Evolutionary conservation across 805 yeast genomes (phyloP), one percentile per base, ranked within the genome.

Genomic region (Candida railenensis): DNA sequence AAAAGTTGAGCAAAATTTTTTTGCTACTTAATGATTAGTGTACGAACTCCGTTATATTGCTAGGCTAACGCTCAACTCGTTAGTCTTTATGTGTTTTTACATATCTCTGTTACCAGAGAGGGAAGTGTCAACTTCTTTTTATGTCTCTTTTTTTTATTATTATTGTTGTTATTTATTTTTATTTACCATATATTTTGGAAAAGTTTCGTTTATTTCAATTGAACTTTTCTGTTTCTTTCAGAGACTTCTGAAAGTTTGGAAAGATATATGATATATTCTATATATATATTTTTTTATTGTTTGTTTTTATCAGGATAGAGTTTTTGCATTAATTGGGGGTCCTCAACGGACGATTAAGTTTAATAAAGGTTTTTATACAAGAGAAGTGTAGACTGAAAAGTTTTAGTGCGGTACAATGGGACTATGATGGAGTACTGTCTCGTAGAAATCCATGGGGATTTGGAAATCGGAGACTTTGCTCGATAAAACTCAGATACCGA

Each of bases 321-420:
- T 61, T 58, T 56, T 59, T 67, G 74, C 76, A 71, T 70, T 69
- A 71, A 70, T 64, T 62, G 63, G 74, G 74, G 70, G 73, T 71
- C 77, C 74, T 72, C 77, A 72, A 72, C 77, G 77, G 77, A 71
- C 77, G 61, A 56, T 65, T 61, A 65, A 58, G 61, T 58, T 54
- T 53, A 53, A 40, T 40, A 30, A 21, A 42, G 45, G 45, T 42
- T 25, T 40, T 19, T 40, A 36, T 16, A 5, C 8, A 18, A 36
- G 9, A 25, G 5, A 11, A 25, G 5, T 25, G 30, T 25, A 25
- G 30, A 25, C 11, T n/a, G n/a, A n/a, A n/a, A n/a, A n/a, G n/a
- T n/a, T n/a, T n/a, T n/a, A n/a, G n/a, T n/a, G n/a, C n/a, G n/a
- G n/a, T n/a, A n/a, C n/a, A n/a, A n/a, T n/a, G n/a, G n/a, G n/a